phyloP scores from a whole-genome alignment of 2,329 filamentous ascomycete genomes.

The Hypocreales sp. region DNA sequence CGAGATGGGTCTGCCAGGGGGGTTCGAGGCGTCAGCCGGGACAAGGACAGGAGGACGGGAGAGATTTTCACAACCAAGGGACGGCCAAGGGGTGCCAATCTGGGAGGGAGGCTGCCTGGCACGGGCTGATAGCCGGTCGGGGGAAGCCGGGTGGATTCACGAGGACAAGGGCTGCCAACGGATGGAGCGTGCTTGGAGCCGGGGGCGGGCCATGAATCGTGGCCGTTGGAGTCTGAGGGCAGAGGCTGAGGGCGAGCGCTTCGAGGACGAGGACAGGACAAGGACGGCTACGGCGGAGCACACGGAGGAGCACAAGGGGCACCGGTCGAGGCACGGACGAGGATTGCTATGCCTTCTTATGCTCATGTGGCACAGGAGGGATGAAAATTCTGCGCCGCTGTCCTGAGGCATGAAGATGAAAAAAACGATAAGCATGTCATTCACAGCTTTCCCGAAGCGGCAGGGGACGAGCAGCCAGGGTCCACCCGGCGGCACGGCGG shows the following conservation, averaged over 20 bases:
- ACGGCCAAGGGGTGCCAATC: constrained; percentile 12
- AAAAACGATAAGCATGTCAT: constrained; percentile 4
- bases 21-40: constrained; percentile 19
- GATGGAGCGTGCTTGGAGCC: no score
- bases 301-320: no score
- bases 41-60: constrained; percentile 10
- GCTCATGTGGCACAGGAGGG: background rate
- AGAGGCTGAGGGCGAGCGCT: no score
- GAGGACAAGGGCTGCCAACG: constrained; percentile 10
- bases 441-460: constrained; percentile 6
- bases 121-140: constrained; percentile 15
- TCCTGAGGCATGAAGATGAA: constrained; percentile 8
- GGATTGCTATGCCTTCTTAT: no score
- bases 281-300: no score
- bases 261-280: no score
- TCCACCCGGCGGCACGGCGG: no score
- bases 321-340: no score
- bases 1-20: constrained; percentile 15
- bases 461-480: no score
- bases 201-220: no score
- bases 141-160: constrained; percentile 18
- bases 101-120: constrained; percentile 7
- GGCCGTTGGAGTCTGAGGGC: no score
- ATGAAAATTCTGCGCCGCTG: constrained; percentile 6
- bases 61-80: constrained; percentile 11